A percentile compares a stretch with the other conserved stretches of the same genome.
These are phyloP conservation scores for Hypoxylon sp. DNA, from an alignment of 2,329 filamentous ascomycete genomes.

Conservation along the genomic window DNA sequence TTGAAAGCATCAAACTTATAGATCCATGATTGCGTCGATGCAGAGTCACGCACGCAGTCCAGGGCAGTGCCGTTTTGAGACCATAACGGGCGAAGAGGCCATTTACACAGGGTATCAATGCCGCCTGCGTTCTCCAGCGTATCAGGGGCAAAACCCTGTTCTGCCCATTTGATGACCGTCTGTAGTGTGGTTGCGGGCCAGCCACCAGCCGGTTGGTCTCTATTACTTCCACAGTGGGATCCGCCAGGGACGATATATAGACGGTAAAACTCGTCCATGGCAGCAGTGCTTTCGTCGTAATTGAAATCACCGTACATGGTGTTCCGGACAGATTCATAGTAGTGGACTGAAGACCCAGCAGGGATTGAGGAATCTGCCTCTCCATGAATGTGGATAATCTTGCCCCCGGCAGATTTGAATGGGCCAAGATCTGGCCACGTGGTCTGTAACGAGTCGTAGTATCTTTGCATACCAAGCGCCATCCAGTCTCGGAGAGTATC, in stretches of 20 bases:
- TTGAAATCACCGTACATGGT: slow-evolving; percentile 62
- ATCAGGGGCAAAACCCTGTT: slow-evolving; percentile 62
- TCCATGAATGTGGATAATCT: slow-evolving; percentile 68
- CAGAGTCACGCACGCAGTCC: slow-evolving; percentile 45
- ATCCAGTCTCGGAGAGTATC: slow-evolving; percentile 69
- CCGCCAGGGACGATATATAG: slow-evolving; percentile 63
- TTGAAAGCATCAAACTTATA: slow-evolving; percentile 45
- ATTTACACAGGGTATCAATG: slow-evolving; percentile 59
- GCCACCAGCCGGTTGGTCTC: slow-evolving; percentile 58
- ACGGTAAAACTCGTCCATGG: slow-evolving; percentile 64
- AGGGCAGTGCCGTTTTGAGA: slow-evolving; percentile 50
- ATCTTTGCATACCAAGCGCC: slow-evolving; percentile 62
- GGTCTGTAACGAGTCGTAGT: slow-evolving; percentile 63
- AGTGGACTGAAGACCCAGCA: slow-evolving; percentile 61
- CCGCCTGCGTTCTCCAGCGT: slow-evolving; percentile 60
- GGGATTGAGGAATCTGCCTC: slow-evolving; percentile 66
- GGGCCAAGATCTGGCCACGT: slow-evolving; percentile 61
- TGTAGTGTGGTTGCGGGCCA: slow-evolving; percentile 63
- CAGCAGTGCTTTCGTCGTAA: slow-evolving; percentile 57
- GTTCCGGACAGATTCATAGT: slow-evolving; percentile 62
- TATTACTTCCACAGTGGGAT: slow-evolving; percentile 63
- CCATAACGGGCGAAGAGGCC: slow-evolving; percentile 61
- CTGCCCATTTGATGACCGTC: slow-evolving; percentile 67
- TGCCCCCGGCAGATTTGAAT: slow-evolving; percentile 63
- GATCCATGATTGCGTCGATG: slow-evolving; percentile 39